A percentile compares a stretch with the other conserved stretches of the same genome.
Evolutionary conservation across 805 yeast species (phyloP).

Genomic region (Pichia deserticola): DNA sequence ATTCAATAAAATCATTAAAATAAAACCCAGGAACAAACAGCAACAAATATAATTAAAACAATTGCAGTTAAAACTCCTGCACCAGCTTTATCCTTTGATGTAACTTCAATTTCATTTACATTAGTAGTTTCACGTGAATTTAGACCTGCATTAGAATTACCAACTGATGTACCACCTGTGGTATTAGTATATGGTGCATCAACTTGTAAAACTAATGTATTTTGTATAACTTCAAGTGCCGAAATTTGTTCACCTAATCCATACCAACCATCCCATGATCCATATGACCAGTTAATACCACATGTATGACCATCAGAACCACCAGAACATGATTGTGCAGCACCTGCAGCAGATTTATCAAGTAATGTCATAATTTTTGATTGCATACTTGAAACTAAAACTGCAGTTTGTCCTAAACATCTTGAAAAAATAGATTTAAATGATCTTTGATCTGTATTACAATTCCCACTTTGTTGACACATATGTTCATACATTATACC

Average conservation of each 20-base stretch:
- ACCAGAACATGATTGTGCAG: slow-evolving; percentile 74
- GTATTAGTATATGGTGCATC: slow-evolving; percentile 55
- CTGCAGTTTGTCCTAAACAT: slow-evolving; percentile 51
- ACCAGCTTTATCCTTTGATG: slow-evolving; percentile 70
- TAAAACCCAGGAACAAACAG: slow-evolving; percentile 74
- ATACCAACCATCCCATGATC: slow-evolving; percentile 56
- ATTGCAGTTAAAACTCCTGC: slow-evolving; percentile 84
- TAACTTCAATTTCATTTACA: slow-evolving; percentile 39
- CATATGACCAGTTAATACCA: slow-evolving; percentile 61
- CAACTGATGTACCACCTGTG: slow-evolving; percentile 65
- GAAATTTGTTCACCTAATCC: slow-evolving; percentile 84
- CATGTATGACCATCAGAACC: slow-evolving; percentile 85
- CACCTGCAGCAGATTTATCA: slow-evolving; percentile 51
- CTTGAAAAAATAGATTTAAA: slow-evolving; percentile 67
- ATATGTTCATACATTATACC: slow-evolving; percentile 52
- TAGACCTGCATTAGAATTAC: slow-evolving; percentile 48
- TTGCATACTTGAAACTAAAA: slow-evolving; percentile 34
- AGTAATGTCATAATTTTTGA: slow-evolving; percentile 32
- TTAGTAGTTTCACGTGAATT: slow-evolving; percentile 43
- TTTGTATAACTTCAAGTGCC: slow-evolving; percentile 60
- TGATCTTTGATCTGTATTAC: slow-evolving; percentile 72
- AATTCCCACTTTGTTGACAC: slow-evolving; percentile 44
- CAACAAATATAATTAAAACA: slow-evolving; percentile 51
- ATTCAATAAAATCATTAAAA: slow-evolving; percentile 8
- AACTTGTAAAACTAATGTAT: slow-evolving; percentile 30